phyloP scores from a whole-genome alignment of 2,329 filamentous ascomycete genomes.

The Taxawa tesnikishii region DNA sequence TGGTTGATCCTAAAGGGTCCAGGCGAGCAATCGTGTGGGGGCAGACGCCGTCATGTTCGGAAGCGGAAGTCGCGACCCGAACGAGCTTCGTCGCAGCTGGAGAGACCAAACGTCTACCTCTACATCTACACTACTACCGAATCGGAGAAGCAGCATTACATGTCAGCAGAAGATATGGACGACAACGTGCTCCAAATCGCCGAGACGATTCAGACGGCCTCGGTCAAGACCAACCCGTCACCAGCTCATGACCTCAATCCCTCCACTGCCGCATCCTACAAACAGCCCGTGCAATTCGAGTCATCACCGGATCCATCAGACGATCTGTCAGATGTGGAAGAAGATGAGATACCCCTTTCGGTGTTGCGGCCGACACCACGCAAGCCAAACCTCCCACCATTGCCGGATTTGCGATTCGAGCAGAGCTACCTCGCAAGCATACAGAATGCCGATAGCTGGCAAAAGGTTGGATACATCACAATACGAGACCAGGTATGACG shows the following conservation, averaged over 20 bases:
- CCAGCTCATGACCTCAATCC: slow-evolving; percentile 67
- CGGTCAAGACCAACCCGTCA: slow-evolving; percentile 62
- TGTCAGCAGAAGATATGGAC: too few relatives aligned
- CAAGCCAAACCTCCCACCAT: slow-evolving; percentile 50
- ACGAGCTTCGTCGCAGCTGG: too few relatives aligned
- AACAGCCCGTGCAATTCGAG: slow-evolving; percentile 44
- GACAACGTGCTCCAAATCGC: slow-evolving; percentile 53
- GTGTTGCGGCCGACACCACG: slow-evolving; percentile 46
- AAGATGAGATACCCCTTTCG: slow-evolving; percentile 58
- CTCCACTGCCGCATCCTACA: slow-evolving; percentile 58
- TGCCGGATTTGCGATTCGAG: slow-evolving; percentile 83
- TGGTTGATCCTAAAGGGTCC: slow-evolving; percentile 1
- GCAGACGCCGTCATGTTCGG: too few relatives aligned
- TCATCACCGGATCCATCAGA: slow-evolving; percentile 15
- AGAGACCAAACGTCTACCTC: too few relatives aligned
- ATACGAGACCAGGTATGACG: slow-evolving; percentile 66
- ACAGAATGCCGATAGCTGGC: slow-evolving; percentile 64
- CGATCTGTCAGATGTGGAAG: slow-evolving; percentile 32
- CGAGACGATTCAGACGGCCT: slow-evolving; percentile 68
- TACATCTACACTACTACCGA: too few relatives aligned
- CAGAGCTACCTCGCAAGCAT: slow-evolving; percentile 95
- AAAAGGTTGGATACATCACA: slow-evolving; percentile 73
- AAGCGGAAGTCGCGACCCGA: too few relatives aligned
- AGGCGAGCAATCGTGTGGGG: neutral
- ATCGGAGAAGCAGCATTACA: too few relatives aligned